Percentiles rank a stretch among this genome's conserved stretches.
These are phyloP conservation scores for Paraconiothyrium sp. DNA, from an alignment of 2,329 filamentous ascomycete species.

Conservation along the genomic window DNA sequence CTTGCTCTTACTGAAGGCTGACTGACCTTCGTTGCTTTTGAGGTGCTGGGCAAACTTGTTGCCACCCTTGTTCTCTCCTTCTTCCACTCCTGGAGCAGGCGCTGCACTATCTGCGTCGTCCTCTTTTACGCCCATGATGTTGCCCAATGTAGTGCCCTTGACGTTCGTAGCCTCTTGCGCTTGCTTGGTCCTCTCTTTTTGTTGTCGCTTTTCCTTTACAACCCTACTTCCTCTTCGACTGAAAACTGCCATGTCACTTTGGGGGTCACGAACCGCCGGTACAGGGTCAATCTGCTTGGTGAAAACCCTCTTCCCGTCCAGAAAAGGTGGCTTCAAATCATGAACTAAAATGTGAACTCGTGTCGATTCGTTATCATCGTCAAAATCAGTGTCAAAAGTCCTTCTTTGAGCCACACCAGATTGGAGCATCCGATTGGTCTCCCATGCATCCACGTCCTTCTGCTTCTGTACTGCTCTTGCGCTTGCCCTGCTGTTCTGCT, in stretches of 20 bases:
- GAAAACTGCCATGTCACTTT: conserved; percentile 99
- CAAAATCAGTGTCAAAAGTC: conserved; percentile 82
- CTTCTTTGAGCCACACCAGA: conserved; percentile 93
- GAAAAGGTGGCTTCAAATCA: conserved; percentile 90
- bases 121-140: conserved; percentile 94
- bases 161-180: conserved; percentile 94
- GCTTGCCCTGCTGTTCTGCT: conserved; percentile 74
- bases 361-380: conserved; percentile 88
- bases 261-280: conserved; percentile 88
- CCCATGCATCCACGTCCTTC: conserved; percentile 96
- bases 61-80: conserved; percentile 72
- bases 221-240: conserved; percentile 94
- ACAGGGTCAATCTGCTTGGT: conserved; percentile 97
- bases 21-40: conserved; percentile 84
- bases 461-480: conserved; percentile 84
- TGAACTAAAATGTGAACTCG: conserved; percentile 92
- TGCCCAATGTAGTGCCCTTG: conserved; percentile 89
- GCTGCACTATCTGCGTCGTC: conserved; percentile 88
- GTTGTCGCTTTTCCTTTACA: conserved; percentile 88
- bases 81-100: conserved; percentile 77
- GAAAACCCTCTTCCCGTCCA: conserved; percentile 94
- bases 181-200: conserved; percentile 91
- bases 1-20: conserved; percentile 93
- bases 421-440: conserved; percentile 97
- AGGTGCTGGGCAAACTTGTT: conserved; percentile 91